Evolutionary conservation across 148 eudicot genomes (phyloP).

Genomic region (Amaranthus cruentus): DNA sequence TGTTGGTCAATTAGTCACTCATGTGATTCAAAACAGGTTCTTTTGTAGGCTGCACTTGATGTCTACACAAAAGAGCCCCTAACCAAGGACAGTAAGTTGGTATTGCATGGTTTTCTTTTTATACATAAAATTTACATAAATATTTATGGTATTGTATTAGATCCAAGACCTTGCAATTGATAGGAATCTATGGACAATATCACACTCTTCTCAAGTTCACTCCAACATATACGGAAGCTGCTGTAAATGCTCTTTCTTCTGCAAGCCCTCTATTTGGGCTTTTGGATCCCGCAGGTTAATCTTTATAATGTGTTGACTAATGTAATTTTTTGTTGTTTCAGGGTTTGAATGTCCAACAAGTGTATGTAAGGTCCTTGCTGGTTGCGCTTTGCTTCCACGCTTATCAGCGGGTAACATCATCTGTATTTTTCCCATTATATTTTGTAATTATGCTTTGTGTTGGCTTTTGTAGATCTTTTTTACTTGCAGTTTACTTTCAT

Average conservation of each 20-base stretch:
- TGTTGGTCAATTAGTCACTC: too few relatives aligned
- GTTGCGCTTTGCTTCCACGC: constrained; percentile 97
- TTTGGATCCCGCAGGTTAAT: not conserved
- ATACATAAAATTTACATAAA: too few relatives aligned
- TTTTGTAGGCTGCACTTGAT: too few relatives aligned
- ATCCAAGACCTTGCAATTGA: not conserved
- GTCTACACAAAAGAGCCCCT: too few relatives aligned
- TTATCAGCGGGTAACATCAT: constrained; percentile 58
- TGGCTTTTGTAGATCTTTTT: not conserved
- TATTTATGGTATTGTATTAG: too few relatives aligned
- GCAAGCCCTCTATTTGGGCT: not conserved
- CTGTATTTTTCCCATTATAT: not conserved
- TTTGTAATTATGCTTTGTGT: not conserved
- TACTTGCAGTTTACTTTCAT: not conserved
- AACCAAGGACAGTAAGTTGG: too few relatives aligned
- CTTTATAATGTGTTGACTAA: constrained; percentile 1
- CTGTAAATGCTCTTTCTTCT: constrained; percentile 46
- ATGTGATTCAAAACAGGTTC: too few relatives aligned
- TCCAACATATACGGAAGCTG: constrained; percentile 68
- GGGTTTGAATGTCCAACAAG: constrained; percentile 68
- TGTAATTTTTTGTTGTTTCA: constrained; percentile 27
- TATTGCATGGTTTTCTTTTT: too few relatives aligned
- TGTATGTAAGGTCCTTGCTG: constrained; percentile 63
- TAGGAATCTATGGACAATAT: constrained; percentile 96
- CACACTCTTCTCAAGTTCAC: constrained; percentile 85